phyloP scores from a whole-genome alignment of 2,329 filamentous ascomycete species.

The Ambrosiella xylebori region DNA sequence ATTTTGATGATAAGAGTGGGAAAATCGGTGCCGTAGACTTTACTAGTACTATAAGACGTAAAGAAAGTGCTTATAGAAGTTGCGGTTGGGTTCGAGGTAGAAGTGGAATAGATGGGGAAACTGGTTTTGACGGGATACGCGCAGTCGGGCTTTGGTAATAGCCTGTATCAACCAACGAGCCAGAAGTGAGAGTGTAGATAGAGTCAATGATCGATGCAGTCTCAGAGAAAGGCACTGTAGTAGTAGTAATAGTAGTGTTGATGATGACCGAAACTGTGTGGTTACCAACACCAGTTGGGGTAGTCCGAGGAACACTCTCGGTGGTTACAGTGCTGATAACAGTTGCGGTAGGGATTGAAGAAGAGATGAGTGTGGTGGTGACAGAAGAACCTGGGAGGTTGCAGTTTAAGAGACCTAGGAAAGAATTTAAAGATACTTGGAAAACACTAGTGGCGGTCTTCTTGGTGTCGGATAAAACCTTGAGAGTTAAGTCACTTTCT shows the following conservation, averaged over 20 bases:
- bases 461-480: not conserved
- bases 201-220: not conserved
- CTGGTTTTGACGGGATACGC: not conserved
- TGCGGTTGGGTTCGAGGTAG: not conserved
- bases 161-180: not conserved
- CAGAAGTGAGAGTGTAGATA: not conserved
- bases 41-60: not conserved
- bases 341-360: not conserved
- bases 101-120: not conserved
- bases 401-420: constrained; percentile 14
- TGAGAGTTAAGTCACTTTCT: not conserved
- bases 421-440: constrained; percentile 14
- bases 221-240: not conserved
- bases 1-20: not conserved
- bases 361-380: not conserved
- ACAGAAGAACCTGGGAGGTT: constrained; percentile 11
- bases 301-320: not conserved
- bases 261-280: not conserved
- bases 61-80: not conserved
- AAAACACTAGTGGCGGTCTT: constrained; percentile 13
- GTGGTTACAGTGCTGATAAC: not conserved
- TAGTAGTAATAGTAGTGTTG: not conserved
- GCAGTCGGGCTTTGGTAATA: too few species aligned
- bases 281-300: not conserved
- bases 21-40: not conserved